Conservation (phyloP, 345 rosid genomes). For the Passiflora organensis region DNA sequence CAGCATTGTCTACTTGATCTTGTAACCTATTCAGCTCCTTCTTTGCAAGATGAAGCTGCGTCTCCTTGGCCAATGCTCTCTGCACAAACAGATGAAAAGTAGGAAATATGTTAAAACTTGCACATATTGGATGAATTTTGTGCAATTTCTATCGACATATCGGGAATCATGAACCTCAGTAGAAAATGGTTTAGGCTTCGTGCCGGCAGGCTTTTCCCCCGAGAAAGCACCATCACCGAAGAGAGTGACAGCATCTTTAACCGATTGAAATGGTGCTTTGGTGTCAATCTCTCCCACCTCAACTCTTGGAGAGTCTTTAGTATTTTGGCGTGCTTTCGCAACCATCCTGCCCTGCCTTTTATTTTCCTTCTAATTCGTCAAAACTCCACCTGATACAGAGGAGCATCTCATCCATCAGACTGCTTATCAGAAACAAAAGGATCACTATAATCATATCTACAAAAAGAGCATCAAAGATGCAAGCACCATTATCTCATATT, state of each 20-base stretch:
- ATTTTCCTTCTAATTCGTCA: slow-evolving; percentile 3
- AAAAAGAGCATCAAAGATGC: not conserved
- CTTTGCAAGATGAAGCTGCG: slow-evolving; percentile 77
- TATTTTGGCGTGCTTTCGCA: slow-evolving; percentile 51
- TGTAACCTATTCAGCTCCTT: slow-evolving; percentile 70
- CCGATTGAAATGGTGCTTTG: slow-evolving; percentile 94
- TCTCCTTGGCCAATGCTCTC: slow-evolving; percentile 77
- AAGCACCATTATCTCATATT: too few species aligned
- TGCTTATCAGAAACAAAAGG: not conserved
- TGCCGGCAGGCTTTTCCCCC: slow-evolving; percentile 63
- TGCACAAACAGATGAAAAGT: slow-evolving; percentile 23
- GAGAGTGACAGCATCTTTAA: slow-evolving; percentile 83
- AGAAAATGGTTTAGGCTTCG: slow-evolving; percentile 60
- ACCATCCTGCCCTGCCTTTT: slow-evolving; percentile 46
- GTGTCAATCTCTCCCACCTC: slow-evolving; percentile 98
- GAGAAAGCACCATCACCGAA: slow-evolving; percentile 91
- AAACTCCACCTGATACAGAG: slow-evolving; percentile 16
- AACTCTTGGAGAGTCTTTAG: slow-evolving; percentile 52
- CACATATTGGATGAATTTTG: too few species aligned
- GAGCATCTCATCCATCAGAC: not conserved
- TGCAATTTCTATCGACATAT: too few species aligned
- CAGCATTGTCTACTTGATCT: slow-evolving; percentile 73
- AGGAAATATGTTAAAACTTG: not conserved
- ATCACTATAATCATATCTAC: not conserved
- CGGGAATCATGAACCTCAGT: too few species aligned